phyloP scores from a whole-genome alignment of 495 filamentous ascomycete species.

The Lasiosphaeria hispida region DNA sequence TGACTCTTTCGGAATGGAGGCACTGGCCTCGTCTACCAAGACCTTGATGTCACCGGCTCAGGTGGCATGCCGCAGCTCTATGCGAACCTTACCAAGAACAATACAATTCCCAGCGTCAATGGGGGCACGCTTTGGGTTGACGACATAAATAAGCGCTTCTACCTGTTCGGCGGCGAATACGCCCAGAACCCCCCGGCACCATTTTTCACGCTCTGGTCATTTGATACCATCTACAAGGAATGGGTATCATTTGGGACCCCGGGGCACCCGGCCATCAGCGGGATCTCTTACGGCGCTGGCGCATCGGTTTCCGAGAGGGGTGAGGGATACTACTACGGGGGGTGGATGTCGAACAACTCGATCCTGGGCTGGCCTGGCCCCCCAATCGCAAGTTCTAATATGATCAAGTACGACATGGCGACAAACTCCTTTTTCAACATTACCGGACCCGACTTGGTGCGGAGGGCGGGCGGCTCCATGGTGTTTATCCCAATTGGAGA shows the following conservation, averaged over 20 bases:
- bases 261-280: slow-evolving; percentile 9
- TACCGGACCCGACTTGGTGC: slow-evolving; percentile 17
- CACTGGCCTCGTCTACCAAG: slow-evolving; percentile 45
- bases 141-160: slow-evolving; percentile 51
- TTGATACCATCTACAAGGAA: slow-evolving; percentile 44
- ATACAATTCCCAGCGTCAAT: slow-evolving; percentile 40
- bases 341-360: slow-evolving; percentile 47
- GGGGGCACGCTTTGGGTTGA: slow-evolving; percentile 54
- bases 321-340: slow-evolving; percentile 40
- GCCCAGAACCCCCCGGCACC: slow-evolving; percentile 31
- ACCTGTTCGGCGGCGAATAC: slow-evolving; percentile 52
- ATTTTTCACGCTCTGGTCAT: slow-evolving; percentile 40
- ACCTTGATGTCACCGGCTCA: slow-evolving; percentile 40
- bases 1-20: slow-evolving; percentile 28
- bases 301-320: slow-evolving; percentile 22
- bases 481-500: slow-evolving; percentile 24
- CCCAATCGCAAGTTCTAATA: slow-evolving; percentile 8
- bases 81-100: slow-evolving; percentile 50
- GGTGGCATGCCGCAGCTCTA: slow-evolving; percentile 49
- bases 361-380: slow-evolving; percentile 40
- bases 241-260: slow-evolving; percentile 39
- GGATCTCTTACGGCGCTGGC: slow-evolving; percentile 24
- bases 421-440: slow-evolving; percentile 15
- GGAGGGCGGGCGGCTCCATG: slow-evolving; percentile 24
- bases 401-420: slow-evolving; percentile 29